Evolutionary conservation across 805 yeast genomes (phyloP).

Genomic region (Kuraishia molischiana): DNA sequence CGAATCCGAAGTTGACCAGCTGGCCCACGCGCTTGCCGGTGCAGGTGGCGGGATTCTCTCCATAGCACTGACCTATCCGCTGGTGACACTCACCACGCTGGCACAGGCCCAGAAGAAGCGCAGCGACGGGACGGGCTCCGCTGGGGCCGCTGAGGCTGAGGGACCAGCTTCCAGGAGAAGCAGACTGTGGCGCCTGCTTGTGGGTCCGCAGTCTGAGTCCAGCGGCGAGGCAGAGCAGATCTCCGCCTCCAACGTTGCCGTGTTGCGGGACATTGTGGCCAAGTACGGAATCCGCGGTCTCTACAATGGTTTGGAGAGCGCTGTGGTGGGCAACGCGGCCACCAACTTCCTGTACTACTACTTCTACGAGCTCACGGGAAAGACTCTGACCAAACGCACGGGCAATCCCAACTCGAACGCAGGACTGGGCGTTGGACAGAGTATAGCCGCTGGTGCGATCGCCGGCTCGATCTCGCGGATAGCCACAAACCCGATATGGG

Average conservation of each 20-base stretch:
- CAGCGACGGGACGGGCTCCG: slow-evolving; percentile 16
- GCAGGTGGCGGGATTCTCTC: slow-evolving; percentile 90
- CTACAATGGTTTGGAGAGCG: slow-evolving; percentile 83
- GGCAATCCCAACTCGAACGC: slow-evolving; percentile 2
- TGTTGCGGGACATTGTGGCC: slow-evolving; percentile 35
- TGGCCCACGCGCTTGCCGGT: slow-evolving; percentile 91
- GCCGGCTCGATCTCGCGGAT: slow-evolving; percentile 84
- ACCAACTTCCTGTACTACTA: slow-evolving; percentile 88
- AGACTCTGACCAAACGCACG: slow-evolving; percentile 12
- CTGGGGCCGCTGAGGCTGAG: slow-evolving; percentile 10
- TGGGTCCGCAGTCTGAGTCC: neutral
- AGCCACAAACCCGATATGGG: slow-evolving; percentile 88
- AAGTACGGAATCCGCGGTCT: slow-evolving; percentile 60
- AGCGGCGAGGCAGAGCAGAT: slow-evolving; percentile 5
- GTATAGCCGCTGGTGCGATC: slow-evolving; percentile 69
- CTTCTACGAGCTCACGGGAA: slow-evolving; percentile 64
- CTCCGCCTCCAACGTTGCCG: neutral
- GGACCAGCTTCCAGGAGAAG: slow-evolving; percentile 13
- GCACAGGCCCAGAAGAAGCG: slow-evolving; percentile 52
- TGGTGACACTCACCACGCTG: slow-evolving; percentile 76
- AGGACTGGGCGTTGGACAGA: slow-evolving; percentile 46
- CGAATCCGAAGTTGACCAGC: slow-evolving; percentile 31
- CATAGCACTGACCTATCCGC: slow-evolving; percentile 82
- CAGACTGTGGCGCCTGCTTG: slow-evolving; percentile 1
- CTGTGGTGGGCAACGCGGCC: slow-evolving; percentile 74